A percentile compares a stretch with the other conserved stretches of the same genome.
These are phyloP conservation scores for Neurospora sp. DNA, from an alignment of 495 filamentous ascomycete genomes.

Conservation along the genomic window DNA sequence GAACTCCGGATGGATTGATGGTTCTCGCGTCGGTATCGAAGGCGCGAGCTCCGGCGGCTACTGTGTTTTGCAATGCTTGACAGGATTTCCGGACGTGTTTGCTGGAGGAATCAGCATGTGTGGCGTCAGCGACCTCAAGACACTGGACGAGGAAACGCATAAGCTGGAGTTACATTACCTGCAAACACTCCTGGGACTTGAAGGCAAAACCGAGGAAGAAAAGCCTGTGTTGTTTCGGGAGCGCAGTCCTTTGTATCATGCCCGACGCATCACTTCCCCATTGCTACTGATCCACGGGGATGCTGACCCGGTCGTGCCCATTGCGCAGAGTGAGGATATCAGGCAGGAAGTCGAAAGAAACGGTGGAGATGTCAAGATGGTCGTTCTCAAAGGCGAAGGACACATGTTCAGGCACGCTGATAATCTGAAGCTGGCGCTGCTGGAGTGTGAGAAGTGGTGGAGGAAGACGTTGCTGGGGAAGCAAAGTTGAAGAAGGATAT, in stretches of 20 bases:
- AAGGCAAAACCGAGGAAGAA: conserved; percentile 20
- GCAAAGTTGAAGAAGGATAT: neutral
- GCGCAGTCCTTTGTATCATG: conserved; percentile 35
- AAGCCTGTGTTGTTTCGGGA: conserved; percentile 26
- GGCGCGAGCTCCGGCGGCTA: conserved; percentile 42
- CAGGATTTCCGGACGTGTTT: conserved; percentile 17
- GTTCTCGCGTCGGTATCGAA: conserved; percentile 31
- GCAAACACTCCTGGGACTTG: conserved; percentile 25
- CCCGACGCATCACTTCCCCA: conserved; percentile 32
- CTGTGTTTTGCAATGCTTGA: conserved; percentile 31
- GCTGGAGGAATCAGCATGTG: conserved; percentile 34
- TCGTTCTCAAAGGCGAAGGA: conserved; percentile 38
- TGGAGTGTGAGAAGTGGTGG: conserved; percentile 28
- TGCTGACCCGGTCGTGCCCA: conserved; percentile 37
- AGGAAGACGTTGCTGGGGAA: conserved; percentile 39
- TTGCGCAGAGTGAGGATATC: conserved; percentile 37
- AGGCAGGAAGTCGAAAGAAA: conserved; percentile 23
- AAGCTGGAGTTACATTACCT: conserved; percentile 44
- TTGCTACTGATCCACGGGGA: conserved; percentile 38
- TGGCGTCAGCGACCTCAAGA: conserved; percentile 35
- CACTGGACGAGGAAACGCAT: conserved; percentile 33
- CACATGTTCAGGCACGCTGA: conserved; percentile 28
- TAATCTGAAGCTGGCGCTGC: conserved; percentile 14
- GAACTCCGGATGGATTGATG: conserved; percentile 22
- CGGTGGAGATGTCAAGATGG: conserved; percentile 31